These are phyloP conservation scores for Serendipita sp. DNA, from an alignment of 1,284 basidiomycete genomes.

Conservation along the genomic window DNA sequence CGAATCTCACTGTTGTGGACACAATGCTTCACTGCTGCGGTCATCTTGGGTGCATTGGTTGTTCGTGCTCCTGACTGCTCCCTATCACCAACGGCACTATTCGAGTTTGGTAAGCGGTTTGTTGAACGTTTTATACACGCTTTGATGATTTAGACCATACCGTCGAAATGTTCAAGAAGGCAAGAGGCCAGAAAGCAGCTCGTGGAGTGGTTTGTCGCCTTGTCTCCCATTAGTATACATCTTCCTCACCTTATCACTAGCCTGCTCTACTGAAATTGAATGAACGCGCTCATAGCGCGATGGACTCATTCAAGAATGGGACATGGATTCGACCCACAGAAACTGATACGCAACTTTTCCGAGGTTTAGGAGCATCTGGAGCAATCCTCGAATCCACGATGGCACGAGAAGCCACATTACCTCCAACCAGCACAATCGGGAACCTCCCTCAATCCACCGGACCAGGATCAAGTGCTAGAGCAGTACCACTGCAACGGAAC, in stretches of 20 bases:
- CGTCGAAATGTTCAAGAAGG: not conserved
- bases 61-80: not conserved
- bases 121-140: not conserved
- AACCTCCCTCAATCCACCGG: too few species aligned
- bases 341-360: not conserved
- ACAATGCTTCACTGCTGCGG: constrained; percentile 45
- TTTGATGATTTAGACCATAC: not conserved
- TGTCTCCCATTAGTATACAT: not conserved
- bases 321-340: not conserved
- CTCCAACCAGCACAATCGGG: not conserved
- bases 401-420: not conserved
- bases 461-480: too few species aligned
- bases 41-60: not conserved
- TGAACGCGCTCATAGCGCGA: not conserved
- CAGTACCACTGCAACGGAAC: too few species aligned
- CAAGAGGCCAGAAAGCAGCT: not conserved
- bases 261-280: not conserved
- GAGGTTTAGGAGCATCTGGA: not conserved
- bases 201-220: constrained; percentile 1
- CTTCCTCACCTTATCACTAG: not conserved
- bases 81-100: not conserved
- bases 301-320: not conserved
- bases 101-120: not conserved
- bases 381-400: not conserved
- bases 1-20: constrained; percentile 58